These are phyloP conservation scores for Cyclanthera cordifolia DNA, from an alignment of 306 rosid genomes.

Conservation along the genomic window DNA sequence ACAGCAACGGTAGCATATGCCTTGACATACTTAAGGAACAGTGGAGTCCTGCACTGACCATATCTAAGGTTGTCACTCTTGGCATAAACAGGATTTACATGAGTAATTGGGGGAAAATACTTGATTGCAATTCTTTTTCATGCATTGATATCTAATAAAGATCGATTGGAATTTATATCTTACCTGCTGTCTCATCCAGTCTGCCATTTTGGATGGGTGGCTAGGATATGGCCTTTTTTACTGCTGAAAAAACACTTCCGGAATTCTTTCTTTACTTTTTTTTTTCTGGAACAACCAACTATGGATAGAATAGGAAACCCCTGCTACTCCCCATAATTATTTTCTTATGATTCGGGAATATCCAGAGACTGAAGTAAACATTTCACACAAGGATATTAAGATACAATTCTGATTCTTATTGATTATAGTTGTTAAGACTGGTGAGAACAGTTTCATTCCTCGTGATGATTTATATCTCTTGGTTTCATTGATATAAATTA, in stretches of 20 bases:
- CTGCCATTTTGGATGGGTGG: not conserved
- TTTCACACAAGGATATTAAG: too few species aligned
- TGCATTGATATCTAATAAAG: not conserved
- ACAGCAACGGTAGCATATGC: conserved; percentile 74
- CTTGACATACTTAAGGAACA: conserved; percentile 70
- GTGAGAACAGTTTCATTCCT: not conserved
- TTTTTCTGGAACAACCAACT: not conserved
- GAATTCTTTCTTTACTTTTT: too few species aligned
- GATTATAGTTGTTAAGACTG: not conserved
- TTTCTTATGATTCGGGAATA: too few species aligned
- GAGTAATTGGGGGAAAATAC: not conserved
- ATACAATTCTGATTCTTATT: not conserved
- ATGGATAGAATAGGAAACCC: not conserved
- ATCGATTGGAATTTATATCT: not conserved
- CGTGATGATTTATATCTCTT: not conserved
- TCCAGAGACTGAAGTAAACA: not conserved
- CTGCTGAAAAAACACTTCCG: not conserved
- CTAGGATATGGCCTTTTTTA: not conserved
- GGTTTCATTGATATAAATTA: not conserved
- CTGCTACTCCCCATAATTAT: too few species aligned
- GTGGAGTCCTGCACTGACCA: conserved; percentile 70
- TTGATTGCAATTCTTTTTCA: not conserved
- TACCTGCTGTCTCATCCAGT: not conserved
- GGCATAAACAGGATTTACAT: not conserved
- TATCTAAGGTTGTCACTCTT: conserved; percentile 42